Base-by-base conservation (phyloP, 2,329 filamentous ascomycete genomes). In the Knufia petricola region DNA sequence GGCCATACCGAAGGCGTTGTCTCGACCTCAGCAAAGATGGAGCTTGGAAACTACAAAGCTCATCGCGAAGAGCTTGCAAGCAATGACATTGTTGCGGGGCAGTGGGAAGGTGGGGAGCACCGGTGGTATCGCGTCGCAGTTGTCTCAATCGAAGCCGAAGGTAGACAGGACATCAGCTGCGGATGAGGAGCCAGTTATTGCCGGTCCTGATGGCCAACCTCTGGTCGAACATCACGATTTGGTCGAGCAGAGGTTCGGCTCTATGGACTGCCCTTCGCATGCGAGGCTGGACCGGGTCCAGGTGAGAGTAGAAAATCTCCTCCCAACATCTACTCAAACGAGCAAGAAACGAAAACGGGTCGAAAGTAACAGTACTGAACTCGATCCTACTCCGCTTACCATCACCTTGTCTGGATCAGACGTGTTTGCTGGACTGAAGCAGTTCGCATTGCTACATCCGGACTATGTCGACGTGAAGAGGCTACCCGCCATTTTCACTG, bases 401-500 rank as follows among this genome's bases (percentile, higher is more conserved):
- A 51, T 69, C 1, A 81, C 78, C 0, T 85, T 95, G 53, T 76
- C 82, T 32, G 88, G 88, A 0, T 65, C 75, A 0, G 86, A 94
- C 61, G 81, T 94, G 2, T 90, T 94, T 66, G 82, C 82, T 0
- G 88, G 88, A 0, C 73, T 94, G 20, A 76, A 86, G 41, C 79
- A 84, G 59, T 72, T 94, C 26, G 84, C 90, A 0, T 69, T 78
- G 13, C 87, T 86, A 0, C 73, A 85, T 44, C 26, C 46, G 17
- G 23, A 36, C 13, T 56, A 69, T 3, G 70, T 94, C 21, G 80
- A 94, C 61, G 83, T 86, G 1, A 76, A 81, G 59, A 77, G 72
- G 48, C 89, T 94, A 84, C 87, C 88, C 0, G 84, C 84, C 0
- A 94, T 87, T 87, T 83, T 94, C 82, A 92, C 87, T 1, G 88